Evolutionary conservation across 352 stramenopile species (phyloP).

Genomic region (Saprolegnia parasitica): DNA sequence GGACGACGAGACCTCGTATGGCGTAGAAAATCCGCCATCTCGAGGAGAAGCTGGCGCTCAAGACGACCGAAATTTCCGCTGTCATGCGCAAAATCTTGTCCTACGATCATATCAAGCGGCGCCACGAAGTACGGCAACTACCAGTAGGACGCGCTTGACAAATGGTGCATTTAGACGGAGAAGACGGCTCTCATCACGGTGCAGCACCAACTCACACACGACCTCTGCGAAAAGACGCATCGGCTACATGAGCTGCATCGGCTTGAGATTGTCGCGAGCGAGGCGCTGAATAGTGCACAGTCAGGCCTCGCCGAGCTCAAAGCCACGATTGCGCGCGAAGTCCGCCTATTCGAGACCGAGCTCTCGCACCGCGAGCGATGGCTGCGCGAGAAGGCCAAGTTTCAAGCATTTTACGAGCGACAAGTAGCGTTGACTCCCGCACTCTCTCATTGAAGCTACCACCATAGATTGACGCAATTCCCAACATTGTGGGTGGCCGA

Average conservation of each 20-base stretch:
- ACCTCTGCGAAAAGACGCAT: slow-evolving; percentile 55
- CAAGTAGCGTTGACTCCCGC: slow-evolving; percentile 38
- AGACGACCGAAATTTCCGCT: slow-evolving; percentile 52
- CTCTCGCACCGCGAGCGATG: slow-evolving; percentile 69
- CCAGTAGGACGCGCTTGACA: background rate
- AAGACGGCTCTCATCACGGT: slow-evolving; percentile 43
- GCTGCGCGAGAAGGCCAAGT: slow-evolving; percentile 73
- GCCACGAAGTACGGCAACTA: slow-evolving; percentile 39
- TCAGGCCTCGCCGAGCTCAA: slow-evolving; percentile 61
- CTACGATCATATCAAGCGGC: slow-evolving; percentile 77
- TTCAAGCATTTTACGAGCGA: slow-evolving; percentile 80
- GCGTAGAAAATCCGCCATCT: slow-evolving; percentile 62
- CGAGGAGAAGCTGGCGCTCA: slow-evolving; percentile 54
- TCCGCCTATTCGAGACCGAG: slow-evolving; percentile 62
- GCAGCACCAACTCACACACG: slow-evolving; percentile 61
- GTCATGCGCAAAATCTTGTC: slow-evolving; percentile 60
- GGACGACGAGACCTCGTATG: too few species aligned
- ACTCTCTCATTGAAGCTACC: background rate
- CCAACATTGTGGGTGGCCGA: background rate
- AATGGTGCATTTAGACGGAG: slow-evolving; percentile 37
- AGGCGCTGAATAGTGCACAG: slow-evolving; percentile 55
- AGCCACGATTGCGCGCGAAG: slow-evolving; percentile 53
- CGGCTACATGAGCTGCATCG: slow-evolving; percentile 73
- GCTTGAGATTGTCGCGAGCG: slow-evolving; percentile 61
- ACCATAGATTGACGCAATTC: background rate